Base-by-base conservation (phyloP, 768 basidiomycete species). In the Serendipita sp. region DNA sequence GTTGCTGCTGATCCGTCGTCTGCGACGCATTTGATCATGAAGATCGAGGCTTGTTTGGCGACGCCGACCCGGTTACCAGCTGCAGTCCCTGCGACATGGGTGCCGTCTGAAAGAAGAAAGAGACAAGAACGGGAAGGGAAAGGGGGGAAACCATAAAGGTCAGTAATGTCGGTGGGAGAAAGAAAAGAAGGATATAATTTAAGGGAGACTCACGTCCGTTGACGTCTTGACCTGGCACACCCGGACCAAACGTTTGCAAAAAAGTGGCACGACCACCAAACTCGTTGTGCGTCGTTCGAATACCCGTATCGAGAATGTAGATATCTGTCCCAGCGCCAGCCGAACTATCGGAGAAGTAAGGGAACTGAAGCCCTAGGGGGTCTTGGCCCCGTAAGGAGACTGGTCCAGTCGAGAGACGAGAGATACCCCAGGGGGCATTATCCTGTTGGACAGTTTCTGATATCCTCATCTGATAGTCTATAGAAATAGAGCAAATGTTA, bases 211-310 rank as follows among this genome's bases (percentile, higher is more conserved):
- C 30, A 58, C 53, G 53, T 26, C 53, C 53, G 31, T 58, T 58
- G n/a, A 58, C 30, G 31, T 58, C 53, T 58, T 28, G 24, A 58
- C 53, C 53, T 9, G 53, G 53, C 11, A 58, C 53, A 2, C 53
- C 53, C 11, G 53, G 53, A 68, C 71, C 70, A 65, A 78, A 76
- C 20, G 77, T 78, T 71, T 77, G 76, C 60, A 76, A 76, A 75
- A 76, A 78, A 53, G 63, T 68, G 26, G 71, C 70, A 43, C 71
- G 71, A 9, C 76, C 76, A 60, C 75, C 74, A 62, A 78, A 73
- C 67, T 78, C 76, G 66, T 74, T 73, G 69, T 78, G 77, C 60
- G 74, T 71, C 45, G 76, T 67, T 70, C 76, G 76, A 71, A 78
- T 73, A 66, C 62, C 62, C 16, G 62, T 63, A 26, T 63, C 62